These are phyloP conservation scores for Blastobotrys terrestris DNA, from an alignment of 805 yeast genomes.

Conservation along the genomic window DNA sequence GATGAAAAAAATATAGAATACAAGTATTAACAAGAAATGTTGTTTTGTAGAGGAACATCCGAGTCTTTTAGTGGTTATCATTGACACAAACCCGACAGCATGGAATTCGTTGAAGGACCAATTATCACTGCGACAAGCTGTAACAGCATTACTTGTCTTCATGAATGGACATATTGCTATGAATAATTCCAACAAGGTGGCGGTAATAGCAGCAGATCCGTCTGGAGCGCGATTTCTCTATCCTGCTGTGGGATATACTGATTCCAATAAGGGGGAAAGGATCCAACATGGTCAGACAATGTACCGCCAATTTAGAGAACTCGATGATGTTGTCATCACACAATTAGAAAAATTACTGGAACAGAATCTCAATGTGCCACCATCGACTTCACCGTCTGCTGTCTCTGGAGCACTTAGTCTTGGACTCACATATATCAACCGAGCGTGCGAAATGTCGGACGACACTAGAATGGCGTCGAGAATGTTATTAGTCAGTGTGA, in stretches of 20 bases:
- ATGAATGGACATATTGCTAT: conserved; percentile 84
- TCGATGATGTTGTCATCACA: conserved; percentile 66
- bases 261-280: conserved; percentile 2
- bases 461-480: conserved; percentile 52
- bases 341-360: conserved; percentile 47
- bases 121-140: conserved; percentile 49
- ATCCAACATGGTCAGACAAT: conserved; percentile 43
- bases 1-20: background rate
- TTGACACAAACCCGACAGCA: conserved; percentile 70
- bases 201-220: conserved; percentile 71
- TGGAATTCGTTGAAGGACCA: conserved; percentile 43
- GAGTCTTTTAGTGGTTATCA: conserved; percentile 66
- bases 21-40: background rate
- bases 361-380: conserved; percentile 20
- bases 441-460: conserved; percentile 47
- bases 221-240: conserved; percentile 62
- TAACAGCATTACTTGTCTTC: conserved; percentile 64
- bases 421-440: conserved; percentile 75
- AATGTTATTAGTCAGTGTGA: conserved; percentile 54
- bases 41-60: conserved; percentile 55
- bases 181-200: conserved; percentile 77
- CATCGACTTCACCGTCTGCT: conserved; percentile 26
- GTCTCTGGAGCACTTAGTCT: conserved; percentile 76
- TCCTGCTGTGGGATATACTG: conserved; percentile 37
- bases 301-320: conserved; percentile 77